These are phyloP conservation scores for Hordeum vulgare DNA, from an alignment of 176 grass and related monocot genomes.

Conservation along the genomic window MorexV3_pseudomolecules_assembly NC_058521.1:56007264-56007763, in stretches of 20 bases:
- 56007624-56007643: neutral
- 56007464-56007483: too few species aligned
- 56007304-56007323: too few species aligned
- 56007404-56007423: too few species aligned
- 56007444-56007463: too few species aligned
- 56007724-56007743: neutral
- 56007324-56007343: too few species aligned
- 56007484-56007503: too few species aligned
- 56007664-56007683: neutral
- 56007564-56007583: neutral
- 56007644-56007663: neutral
- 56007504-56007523: neutral
- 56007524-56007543: neutral
- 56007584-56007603: neutral
- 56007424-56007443: too few species aligned
- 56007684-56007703: neutral
- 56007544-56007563: neutral
- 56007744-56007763: neutral
- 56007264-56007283: too few species aligned
- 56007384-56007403: too few species aligned
- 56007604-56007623: neutral
- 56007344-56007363: too few species aligned
- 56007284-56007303: too few species aligned
- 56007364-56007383: too few species aligned
- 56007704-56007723: conserved; percentile 13